A percentile compares a stretch with the other conserved stretches of the same genome.
phyloP scores from a whole-genome alignment of 257 asterid genomes.

The Marsdenia floribunda region DNA sequence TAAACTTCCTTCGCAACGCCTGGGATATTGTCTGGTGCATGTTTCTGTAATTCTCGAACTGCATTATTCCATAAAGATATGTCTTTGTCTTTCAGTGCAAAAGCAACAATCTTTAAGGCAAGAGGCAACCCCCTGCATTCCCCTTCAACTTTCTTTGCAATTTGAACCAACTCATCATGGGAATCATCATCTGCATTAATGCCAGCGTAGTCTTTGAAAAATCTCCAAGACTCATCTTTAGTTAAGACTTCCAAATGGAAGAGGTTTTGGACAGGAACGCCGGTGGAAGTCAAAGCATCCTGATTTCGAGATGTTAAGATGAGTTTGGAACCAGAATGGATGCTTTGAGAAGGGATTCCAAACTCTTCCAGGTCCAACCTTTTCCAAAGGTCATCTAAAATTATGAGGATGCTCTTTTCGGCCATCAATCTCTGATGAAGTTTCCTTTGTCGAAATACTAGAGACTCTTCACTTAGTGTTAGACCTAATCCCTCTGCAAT shows the following conservation, averaged over 20 bases:
- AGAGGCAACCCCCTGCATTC: constrained; percentile 27
- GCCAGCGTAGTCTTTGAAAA: constrained; percentile 14
- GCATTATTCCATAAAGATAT: constrained; percentile 15
- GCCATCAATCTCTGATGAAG: not conserved
- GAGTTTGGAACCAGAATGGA: constrained; percentile 13
- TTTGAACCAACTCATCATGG: not conserved
- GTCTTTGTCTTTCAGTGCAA: not conserved
- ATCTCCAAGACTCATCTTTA: constrained; percentile 14
- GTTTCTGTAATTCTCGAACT: not conserved
- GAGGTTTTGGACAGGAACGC: not conserved
- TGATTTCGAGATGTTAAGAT: constrained; percentile 7
- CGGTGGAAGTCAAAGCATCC: not conserved
- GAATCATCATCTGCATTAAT: not conserved
- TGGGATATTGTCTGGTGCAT: not conserved
- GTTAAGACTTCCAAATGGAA: not conserved
- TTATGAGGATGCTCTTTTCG: constrained; percentile 4
- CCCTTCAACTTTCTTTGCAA: constrained; percentile 5
- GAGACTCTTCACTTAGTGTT: not conserved
- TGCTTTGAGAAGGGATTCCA: constrained; percentile 15
- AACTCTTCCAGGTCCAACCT: constrained; percentile 3
- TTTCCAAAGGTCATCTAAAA: constrained; percentile 30
- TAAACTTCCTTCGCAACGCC: constrained; percentile 11
- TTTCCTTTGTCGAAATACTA: not conserved
- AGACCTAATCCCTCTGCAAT: not conserved
- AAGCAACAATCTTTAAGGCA: constrained; percentile 22